Evolutionary conservation across 1,284 basidiomycete species (phyloP), one percentile per base, ranked within the genome.

Genomic region (Agroathelia rolfsii): DNA sequence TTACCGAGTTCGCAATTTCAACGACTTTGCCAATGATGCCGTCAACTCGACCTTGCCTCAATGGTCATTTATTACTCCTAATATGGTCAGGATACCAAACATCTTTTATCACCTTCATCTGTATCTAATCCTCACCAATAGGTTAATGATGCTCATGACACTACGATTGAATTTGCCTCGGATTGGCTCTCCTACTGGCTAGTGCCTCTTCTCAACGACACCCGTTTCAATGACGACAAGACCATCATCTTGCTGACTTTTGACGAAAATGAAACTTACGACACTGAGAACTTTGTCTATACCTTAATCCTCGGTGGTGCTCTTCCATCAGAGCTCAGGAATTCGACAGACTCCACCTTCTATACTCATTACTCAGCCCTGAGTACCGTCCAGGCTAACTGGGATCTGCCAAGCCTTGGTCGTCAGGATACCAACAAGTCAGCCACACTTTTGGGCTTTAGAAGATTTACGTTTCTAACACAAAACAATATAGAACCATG

Each of bases 361-460:
- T 78, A 78, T 52, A 70, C 72, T 2, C 80, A 83, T 52, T 83
- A 80, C 57, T 76, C 74, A 6, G 47, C 53, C 28, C 49, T 82
- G 29, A 66, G 68, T 11, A 72, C 75, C 4, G 67, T 78, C 16
- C 52, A 80, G 55, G 63, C 66, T 29, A 82, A 82, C 61, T 82
- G 76, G 74, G 53, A 55, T 19, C 64, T 79, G 14, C 62, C 62
- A 31, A 67, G 65, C 14, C 69, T 78, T 14, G 73, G 75, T 18
- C 66, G 73, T 28, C 58, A 61, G 24, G 74, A 76, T 48, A 59
- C 63, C 12, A 68, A 70, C 54, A 51, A 53, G 50, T 49, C 47
- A 1, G 1, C 51, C 19, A 25, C 38, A 15, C 52, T 50, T 51
- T 21, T 38, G 51, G 39, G 11, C 13, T 27, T 5, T 8, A 28